Base-by-base conservation (phyloP, 768 basidiomycete species). In the Agaricus subrufescens region DNA sequence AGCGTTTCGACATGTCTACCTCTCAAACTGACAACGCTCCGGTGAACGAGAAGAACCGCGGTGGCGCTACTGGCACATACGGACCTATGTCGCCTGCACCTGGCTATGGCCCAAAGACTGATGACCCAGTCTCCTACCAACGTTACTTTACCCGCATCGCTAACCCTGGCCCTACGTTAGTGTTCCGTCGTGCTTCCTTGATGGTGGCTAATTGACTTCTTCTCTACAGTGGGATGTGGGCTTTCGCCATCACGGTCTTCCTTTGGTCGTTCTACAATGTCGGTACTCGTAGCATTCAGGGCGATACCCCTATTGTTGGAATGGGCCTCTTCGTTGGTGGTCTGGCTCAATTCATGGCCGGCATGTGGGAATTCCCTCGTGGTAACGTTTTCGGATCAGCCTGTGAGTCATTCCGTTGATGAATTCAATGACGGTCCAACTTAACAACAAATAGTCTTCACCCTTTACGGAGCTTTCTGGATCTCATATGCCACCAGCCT, bases 281-380 rank as follows among this genome's bases (percentile, higher is more conserved):
- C 23, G 66, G 71, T 11, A 73, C 75, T 1, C 74, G 78, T 31
- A 58, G 65, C 14, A 63, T 83, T 44, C 49, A 57, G 19, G 63
- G 58, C 1, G 75, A 77, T 45, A 82, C 82, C 51, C 73, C 76
- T 15, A 73, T 85, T 38, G 71, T 84, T 34, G 86, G 85, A 46
- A 83, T 87, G 82, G 82, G 83, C 4, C 62, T 84, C 57, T 82
- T 77, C 60, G 75, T 77, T 55, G 86, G 86, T n/a, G 86, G 86
- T 56, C 77, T 86, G 10, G 77, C 71, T 30, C 85, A 86, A 61
- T 70, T 87, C 58, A 65, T 86, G 50, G 86, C 85, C 23, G 86
- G 86, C 51, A 84, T 86, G 79, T 84, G 83, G 83, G 75, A 77
- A 64, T 76, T 78, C 59, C 71, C 74, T 8, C 65, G 71, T 9